Evolutionary conservation across 176 grass and related monocot genomes (phyloP).

Genomic region (Aegilops longissima): DNA sequence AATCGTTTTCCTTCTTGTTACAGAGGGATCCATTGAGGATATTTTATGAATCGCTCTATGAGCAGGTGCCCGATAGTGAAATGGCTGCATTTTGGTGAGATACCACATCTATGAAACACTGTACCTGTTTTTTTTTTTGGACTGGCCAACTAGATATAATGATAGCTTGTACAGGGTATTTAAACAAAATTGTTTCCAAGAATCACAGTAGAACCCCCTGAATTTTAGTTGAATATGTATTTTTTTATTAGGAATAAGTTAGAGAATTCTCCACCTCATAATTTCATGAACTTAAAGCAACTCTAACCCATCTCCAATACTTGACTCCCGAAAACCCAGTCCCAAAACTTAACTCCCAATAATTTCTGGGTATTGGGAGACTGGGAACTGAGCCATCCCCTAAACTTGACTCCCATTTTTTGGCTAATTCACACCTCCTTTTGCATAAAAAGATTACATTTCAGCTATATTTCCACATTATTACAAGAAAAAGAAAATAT

Average conservation of each 20-base stretch:
- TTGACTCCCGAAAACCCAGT: no score
- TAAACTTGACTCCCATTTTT: no score
- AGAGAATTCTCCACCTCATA: neutral
- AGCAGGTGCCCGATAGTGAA: slow-evolving; percentile 81
- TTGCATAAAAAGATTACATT: no score
- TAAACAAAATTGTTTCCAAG: neutral
- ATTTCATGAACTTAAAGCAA: neutral
- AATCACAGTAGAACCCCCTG: neutral
- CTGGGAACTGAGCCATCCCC: no score
- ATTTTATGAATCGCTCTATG: slow-evolving; percentile 91
- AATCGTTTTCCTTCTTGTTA: slow-evolving; percentile 24
- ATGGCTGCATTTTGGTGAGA: slow-evolving; percentile 89
- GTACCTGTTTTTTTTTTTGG: neutral
- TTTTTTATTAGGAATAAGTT: neutral
- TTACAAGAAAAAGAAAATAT: no score
- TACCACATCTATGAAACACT: neutral
- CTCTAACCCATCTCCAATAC: no score
- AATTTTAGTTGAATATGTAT: neutral
- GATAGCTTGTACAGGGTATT: neutral
- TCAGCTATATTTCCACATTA: no score
- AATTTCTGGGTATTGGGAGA: no score
- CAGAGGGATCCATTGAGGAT: slow-evolving; percentile 95
- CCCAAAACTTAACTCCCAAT: no score
- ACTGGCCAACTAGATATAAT: slow-evolving; percentile 10
- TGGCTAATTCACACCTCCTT: no score